A percentile compares a stretch with the other conserved stretches of the same genome.
Evolutionary conservation across 2,329 filamentous ascomycete genomes (phyloP).

Genomic region (Epichloe coenophiala): DNA sequence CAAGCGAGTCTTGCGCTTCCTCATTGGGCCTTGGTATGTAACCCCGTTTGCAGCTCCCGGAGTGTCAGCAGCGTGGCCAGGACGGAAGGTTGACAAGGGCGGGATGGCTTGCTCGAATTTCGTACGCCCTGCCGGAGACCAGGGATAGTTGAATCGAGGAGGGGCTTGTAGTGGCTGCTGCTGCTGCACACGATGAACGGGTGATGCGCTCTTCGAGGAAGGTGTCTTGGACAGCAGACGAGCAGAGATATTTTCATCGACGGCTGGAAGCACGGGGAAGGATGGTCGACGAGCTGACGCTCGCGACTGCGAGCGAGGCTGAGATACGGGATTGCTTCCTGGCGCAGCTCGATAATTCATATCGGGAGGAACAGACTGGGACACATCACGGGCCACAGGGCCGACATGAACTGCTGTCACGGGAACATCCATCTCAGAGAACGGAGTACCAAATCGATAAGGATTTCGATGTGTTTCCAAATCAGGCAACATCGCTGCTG

Average conservation of each 20-base stretch:
- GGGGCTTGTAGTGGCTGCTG: constrained; percentile 35
- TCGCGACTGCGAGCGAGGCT: constrained; percentile 37
- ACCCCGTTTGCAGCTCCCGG: constrained; percentile 34
- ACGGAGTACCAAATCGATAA: constrained; percentile 72
- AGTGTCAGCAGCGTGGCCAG: constrained; percentile 12
- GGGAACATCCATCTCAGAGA: constrained; percentile 83
- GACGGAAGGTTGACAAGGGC: constrained; percentile 16
- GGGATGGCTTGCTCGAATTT: constrained; percentile 33
- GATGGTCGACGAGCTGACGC: constrained; percentile 51
- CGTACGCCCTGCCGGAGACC: constrained; percentile 35
- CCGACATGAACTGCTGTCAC: constrained; percentile 59
- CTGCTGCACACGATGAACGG: constrained; percentile 19
- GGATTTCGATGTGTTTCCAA: constrained; percentile 42
- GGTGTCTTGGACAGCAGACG: constrained; percentile 19
- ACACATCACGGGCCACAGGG: constrained; percentile 63
- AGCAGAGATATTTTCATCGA: constrained; percentile 49
- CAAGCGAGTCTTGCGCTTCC: constrained; percentile 81
- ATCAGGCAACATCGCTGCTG: constrained; percentile 38
- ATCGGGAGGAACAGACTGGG: constrained; percentile 85
- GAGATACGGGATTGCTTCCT: constrained; percentile 17
- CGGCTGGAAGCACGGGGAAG: constrained; percentile 52
- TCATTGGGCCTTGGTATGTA: constrained; percentile 76
- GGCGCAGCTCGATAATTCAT: constrained; percentile 59
- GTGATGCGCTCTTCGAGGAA: constrained; percentile 22
- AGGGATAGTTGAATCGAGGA: constrained; percentile 41